Conservation (phyloP, 768 basidiomycete genomes). For the Pholiota conissans region DNA sequence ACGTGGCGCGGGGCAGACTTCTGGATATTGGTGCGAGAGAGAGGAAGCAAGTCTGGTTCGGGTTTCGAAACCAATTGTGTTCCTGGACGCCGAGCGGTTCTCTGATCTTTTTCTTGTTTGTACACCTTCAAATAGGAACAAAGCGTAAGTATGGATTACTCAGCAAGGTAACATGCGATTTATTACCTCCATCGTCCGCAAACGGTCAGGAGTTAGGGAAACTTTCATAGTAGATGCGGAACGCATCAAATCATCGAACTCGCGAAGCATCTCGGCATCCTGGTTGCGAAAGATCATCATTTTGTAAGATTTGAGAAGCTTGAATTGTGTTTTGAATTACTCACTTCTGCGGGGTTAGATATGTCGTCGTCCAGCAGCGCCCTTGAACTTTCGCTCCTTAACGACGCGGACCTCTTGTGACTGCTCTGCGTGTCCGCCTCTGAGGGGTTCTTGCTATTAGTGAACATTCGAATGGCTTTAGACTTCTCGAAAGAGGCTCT, state of each 20-base stretch:
- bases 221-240: conserved; percentile 93
- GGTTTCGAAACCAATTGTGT: conserved; percentile 32
- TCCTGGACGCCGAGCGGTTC: conserved; percentile 37
- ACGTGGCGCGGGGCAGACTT: conserved; percentile 53
- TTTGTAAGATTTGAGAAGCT: conserved; percentile 10
- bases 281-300: conserved; percentile 25
- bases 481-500: conserved; percentile 68
- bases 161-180: conserved; percentile 35
- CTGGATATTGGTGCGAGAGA: conserved; percentile 32
- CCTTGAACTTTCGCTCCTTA: conserved; percentile 50
- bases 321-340: conserved; percentile 12
- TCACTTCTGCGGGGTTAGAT: conserved; percentile 35
- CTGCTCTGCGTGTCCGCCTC: conserved; percentile 42
- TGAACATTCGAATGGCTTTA: conserved; percentile 60
- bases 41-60: conserved; percentile 32
- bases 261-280: conserved; percentile 62
- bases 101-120: conserved; percentile 71
- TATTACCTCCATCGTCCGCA: conserved; percentile 91
- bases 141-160: conserved; percentile 31
- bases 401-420: conserved; percentile 57
- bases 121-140: conserved; percentile 48
- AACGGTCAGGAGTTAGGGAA: conserved; percentile 90
- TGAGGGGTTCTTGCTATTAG: conserved; percentile 35
- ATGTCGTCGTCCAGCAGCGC: conserved; percentile 31
- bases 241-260: conserved; percentile 93